These are phyloP conservation scores for Mycogone perniciosa DNA, from an alignment of 2,329 filamentous ascomycete species.

Conservation along the genomic window DNA sequence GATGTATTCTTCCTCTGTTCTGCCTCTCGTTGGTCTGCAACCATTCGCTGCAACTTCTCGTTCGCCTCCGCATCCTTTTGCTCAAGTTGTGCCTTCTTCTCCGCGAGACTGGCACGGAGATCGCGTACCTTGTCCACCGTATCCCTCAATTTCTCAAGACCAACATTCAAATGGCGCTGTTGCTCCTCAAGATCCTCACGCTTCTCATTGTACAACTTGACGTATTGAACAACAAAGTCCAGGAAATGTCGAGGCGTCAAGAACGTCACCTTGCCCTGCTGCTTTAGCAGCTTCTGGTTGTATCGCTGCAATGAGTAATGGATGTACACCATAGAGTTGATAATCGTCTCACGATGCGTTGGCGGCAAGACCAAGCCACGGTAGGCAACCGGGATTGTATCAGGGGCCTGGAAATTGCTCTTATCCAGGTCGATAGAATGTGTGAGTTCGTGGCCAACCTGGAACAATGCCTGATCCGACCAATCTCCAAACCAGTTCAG, in stretches of 20 bases:
- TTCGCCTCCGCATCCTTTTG: slow-evolving; percentile 93
- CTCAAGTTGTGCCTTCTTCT: slow-evolving; percentile 91
- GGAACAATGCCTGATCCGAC: slow-evolving; percentile 98
- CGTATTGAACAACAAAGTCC: slow-evolving; percentile 96
- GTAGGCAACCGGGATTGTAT: slow-evolving; percentile 90
- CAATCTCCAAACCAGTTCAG: slow-evolving; percentile 99
- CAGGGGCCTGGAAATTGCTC: slow-evolving; percentile 75
- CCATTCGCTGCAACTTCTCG: slow-evolving; percentile 95
- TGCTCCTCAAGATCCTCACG: slow-evolving; percentile 97
- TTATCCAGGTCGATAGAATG: slow-evolving; percentile 94
- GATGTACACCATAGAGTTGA: slow-evolving; percentile 99
- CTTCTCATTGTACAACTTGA: slow-evolving; percentile 96
- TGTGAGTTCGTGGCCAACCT: slow-evolving; percentile 92
- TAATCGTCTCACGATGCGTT: slow-evolving; percentile 81
- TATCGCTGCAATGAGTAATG: slow-evolving; percentile 90
- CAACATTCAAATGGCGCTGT: slow-evolving; percentile 95
- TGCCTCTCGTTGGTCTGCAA: slow-evolving; percentile 89
- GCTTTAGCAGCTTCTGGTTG: slow-evolving; percentile 80
- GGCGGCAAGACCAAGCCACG: slow-evolving; percentile 77
- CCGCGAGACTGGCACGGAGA: slow-evolving; percentile 78
- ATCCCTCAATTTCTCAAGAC: slow-evolving; percentile 92
- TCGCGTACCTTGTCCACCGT: slow-evolving; percentile 97
- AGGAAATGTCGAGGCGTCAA: slow-evolving; percentile 95
- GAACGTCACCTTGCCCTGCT: slow-evolving; percentile 88
- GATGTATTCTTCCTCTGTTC: slow-evolving; percentile 86